A percentile compares a stretch with the other conserved stretches of the same genome.
These are phyloP conservation scores for Teunomyces gatunensis DNA, from an alignment of 805 yeast genomes.

Conservation along the genomic window DNA sequence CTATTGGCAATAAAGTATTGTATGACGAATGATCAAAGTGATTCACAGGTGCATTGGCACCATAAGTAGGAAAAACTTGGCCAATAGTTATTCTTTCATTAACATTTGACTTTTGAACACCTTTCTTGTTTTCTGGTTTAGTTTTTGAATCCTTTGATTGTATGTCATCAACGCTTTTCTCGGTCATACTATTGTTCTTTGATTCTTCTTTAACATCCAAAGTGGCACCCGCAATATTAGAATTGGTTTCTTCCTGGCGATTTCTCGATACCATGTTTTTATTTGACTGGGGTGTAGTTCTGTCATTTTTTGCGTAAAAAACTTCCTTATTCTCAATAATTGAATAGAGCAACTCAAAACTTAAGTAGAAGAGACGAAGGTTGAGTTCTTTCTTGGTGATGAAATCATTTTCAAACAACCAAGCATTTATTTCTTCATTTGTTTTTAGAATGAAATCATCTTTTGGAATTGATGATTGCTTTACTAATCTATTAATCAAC, in stretches of 20 bases:
- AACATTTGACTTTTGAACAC: not conserved
- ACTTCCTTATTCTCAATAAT: slow-evolving; percentile 21
- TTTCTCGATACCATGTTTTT: not conserved
- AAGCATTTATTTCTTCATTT: slow-evolving; percentile 18
- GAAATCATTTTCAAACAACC: slow-evolving; percentile 16
- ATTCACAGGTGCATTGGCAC: slow-evolving; percentile 24
- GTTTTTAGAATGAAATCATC: slow-evolving; percentile 16
- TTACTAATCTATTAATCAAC: slow-evolving; percentile 27
- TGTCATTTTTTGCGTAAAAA: slow-evolving; percentile 8
- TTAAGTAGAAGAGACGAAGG: slow-evolving; percentile 25
- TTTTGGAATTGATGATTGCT: slow-evolving; percentile 17
- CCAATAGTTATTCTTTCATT: slow-evolving; percentile 33
- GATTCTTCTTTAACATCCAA: not conserved
- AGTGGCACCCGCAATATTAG: slow-evolving; percentile 3
- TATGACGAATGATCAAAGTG: slow-evolving; percentile 35
- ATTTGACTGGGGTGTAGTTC: not conserved
- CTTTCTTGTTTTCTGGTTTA: not conserved
- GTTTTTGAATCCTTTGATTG: not conserved
- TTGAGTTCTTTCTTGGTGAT: slow-evolving; percentile 17
- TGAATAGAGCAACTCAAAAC: slow-evolving; percentile 18
- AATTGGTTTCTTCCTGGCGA: slow-evolving; percentile 1
- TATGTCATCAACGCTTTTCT: slow-evolving; percentile 4
- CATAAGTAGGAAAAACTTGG: slow-evolving; percentile 43
- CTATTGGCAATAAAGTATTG: slow-evolving; percentile 29
- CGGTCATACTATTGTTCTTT: not conserved